Base-by-base conservation (phyloP, 352 stramenopile genomes). In the Phytophthora kernoviae region DNA sequence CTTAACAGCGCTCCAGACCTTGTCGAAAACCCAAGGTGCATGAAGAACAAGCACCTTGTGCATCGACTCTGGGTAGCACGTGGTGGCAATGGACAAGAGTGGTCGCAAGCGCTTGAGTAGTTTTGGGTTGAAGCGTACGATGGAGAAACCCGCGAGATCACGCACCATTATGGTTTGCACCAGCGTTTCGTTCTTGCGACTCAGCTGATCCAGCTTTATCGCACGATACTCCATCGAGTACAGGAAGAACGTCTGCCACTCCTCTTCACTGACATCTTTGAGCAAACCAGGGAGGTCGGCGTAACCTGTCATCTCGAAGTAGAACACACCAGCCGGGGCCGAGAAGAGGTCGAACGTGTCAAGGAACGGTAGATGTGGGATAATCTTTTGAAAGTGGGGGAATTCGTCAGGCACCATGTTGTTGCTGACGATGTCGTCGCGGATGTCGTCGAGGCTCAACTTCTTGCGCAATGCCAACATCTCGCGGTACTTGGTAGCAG, bases 211-310 rank as follows among this genome's bases (percentile, higher is more conserved):
- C 12, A 92, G 70, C 27, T 77, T 80, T 17, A 90, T 65, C 4
- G 83, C 68, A 15, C 79, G 77, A 51, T 84, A 84, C 54, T 92
- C 83, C 67, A 92, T 84, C n/a, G 83, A 81, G 57, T 90, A 88
- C 14, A 89, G 60, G 32, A 79, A 83, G 52, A 88, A 92, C 7
- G 74, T 71, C 37, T 76, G 73, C 80, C 78, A 90, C 46, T 92
- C 83, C 5, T 89, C 83, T 42, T 92, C 77, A 5, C 68, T 75
- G 26, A 92, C 59, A 47, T 90, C 66, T 18, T 72, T 76, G 4
- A 88, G 27, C n/a, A 92, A 62, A 0, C 76, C 78, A 17, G 73
- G 73, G 5, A 90, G 58, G 54, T 90, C 83, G 5, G 77, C 70
- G 27, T 86, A 88, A 21, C 83, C 83, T 21, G 78, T 74, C 70